A percentile compares a stretch with the other conserved stretches of the same genome.
Evolutionary conservation across 139 green algal species (phyloP).

Genomic region (Micractinium conductrix): DNA sequence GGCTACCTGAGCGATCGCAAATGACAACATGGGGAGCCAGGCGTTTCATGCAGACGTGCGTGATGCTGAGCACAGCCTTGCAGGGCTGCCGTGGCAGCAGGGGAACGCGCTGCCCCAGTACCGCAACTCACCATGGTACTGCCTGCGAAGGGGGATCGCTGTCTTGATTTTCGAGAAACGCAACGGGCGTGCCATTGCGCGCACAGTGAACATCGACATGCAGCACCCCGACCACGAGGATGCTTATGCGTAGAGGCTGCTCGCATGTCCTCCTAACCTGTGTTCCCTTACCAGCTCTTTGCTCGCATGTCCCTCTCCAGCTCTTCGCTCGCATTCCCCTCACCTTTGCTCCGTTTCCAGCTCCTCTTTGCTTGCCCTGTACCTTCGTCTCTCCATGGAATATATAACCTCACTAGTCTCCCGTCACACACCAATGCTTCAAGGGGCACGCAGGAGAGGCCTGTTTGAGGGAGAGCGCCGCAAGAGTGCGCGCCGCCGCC

Average conservation of each 20-base stretch:
- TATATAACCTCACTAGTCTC: too few relatives aligned
- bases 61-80: neutral
- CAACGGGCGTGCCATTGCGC: neutral
- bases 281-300: too few relatives aligned
- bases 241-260: neutral
- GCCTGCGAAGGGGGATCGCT: neutral
- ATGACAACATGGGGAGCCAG: neutral
- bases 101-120: neutral
- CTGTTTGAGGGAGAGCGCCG: too few relatives aligned
- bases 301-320: too few relatives aligned
- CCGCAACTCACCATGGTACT: neutral
- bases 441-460: too few relatives aligned
- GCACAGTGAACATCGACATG: neutral
- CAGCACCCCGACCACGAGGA: neutral
- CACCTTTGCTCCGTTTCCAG: too few relatives aligned
- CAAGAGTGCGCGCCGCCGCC: too few relatives aligned
- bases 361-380: too few relatives aligned
- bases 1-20: neutral
- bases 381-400: too few relatives aligned
- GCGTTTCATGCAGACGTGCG: neutral
- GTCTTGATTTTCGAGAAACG: neutral
- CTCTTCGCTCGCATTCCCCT: too few relatives aligned
- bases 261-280: neutral
- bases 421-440: too few relatives aligned
- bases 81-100: neutral